A percentile compares a stretch with the other conserved stretches of the same genome.
Conservation (phyloP, 192 early-diverging fungal species). For the Dispira simplex region DNA sequence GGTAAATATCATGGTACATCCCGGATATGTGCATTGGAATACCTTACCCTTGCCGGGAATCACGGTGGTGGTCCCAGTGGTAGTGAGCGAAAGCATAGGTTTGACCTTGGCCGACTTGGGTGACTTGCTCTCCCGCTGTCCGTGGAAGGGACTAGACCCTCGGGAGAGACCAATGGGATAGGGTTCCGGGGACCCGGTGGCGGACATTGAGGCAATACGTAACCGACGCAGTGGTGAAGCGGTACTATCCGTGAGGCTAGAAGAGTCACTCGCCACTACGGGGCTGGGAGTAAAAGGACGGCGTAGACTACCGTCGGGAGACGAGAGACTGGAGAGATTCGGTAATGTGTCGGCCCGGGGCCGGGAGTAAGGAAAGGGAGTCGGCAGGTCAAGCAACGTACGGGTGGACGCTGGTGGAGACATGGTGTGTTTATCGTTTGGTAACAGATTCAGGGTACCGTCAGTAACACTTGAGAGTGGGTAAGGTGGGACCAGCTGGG, state of each 20-base stretch:
- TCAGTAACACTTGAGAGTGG: no score
- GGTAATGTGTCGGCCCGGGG: conserved; percentile 10
- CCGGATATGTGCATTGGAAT: conserved; percentile 2
- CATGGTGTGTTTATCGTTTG: no score
- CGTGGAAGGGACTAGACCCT: background rate
- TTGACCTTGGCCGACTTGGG: background rate
- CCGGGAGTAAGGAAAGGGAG: background rate
- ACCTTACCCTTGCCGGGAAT: conserved; percentile 10
- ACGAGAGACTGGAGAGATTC: background rate
- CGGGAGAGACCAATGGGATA: background rate
- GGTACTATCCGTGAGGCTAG: no score
- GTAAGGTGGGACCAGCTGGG: no score
- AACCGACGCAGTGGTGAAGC: background rate
- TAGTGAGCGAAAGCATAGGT: no score
- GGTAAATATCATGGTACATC: conserved; percentile 17
- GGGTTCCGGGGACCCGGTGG: conserved; percentile 10
- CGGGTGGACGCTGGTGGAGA: no score
- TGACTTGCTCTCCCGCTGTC: background rate
- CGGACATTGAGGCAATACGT: conserved; percentile 8
- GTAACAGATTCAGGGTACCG: no score
- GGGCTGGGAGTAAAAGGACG: no score
- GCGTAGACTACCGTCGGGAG: no score
- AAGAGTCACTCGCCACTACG: no score
- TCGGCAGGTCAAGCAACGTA: no score
- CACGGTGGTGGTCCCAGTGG: background rate